A percentile compares a stretch with the other conserved stretches of the same genome.
phyloP scores from a whole-genome alignment of 2,329 filamentous ascomycete species.

The Gaeumannomyces tritici region DNA sequence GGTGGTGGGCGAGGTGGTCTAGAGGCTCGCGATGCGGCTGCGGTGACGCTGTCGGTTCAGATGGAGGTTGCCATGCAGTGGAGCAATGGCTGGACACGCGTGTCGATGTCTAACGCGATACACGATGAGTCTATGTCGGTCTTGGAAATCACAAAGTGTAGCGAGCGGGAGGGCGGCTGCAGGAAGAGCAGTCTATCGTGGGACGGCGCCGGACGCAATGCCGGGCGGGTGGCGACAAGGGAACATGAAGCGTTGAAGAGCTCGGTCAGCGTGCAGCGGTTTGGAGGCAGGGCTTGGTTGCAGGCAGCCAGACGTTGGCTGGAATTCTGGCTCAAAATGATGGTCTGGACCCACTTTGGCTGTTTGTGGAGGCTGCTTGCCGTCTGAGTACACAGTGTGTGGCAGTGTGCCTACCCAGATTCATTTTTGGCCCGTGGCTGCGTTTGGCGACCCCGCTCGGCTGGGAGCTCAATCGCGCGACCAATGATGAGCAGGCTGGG shows the following conservation, averaged over 20 bases:
- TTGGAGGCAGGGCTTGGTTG: neutral
- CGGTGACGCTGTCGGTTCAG: neutral
- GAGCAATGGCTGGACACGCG: neutral
- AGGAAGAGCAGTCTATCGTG: neutral
- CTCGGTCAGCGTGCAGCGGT: too few species aligned
- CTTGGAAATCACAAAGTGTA: neutral
- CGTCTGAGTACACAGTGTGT: neutral
- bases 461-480: neutral
- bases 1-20: conserved; percentile 7
- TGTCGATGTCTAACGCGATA: neutral
- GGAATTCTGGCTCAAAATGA: neutral
- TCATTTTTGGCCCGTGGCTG: too few species aligned
- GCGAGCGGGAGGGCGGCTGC: neutral
- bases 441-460: too few species aligned
- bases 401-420: too few species aligned
- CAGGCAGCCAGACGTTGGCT: neutral
- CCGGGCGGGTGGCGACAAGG: neutral
- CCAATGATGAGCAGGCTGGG: neutral
- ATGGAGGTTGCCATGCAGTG: neutral
- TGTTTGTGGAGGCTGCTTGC: neutral
- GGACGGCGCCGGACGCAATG: neutral
- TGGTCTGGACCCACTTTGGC: neutral
- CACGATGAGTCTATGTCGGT: neutral
- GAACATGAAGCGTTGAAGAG: neutral
- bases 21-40: neutral